phyloP scores from a whole-genome alignment of 2,329 filamentous ascomycete genomes.

The Calonectria fujianensis region DNA sequence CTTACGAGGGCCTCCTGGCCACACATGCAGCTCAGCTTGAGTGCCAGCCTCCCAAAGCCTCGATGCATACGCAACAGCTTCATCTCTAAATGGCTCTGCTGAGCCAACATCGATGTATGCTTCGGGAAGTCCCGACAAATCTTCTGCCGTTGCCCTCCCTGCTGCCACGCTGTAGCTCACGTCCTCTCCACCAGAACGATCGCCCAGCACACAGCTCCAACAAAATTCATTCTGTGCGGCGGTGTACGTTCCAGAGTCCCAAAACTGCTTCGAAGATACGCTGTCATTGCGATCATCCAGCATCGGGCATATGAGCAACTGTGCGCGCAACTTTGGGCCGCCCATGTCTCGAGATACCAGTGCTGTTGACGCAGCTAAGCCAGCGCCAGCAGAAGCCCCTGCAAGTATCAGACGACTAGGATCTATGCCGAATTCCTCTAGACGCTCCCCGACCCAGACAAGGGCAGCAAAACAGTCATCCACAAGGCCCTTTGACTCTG shows the following conservation, averaged over 20 bases:
- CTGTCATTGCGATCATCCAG: slow-evolving; percentile 39
- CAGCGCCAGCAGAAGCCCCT: slow-evolving; percentile 40
- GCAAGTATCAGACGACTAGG: slow-evolving; percentile 29
- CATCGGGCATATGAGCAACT: slow-evolving; percentile 43
- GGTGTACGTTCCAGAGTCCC: slow-evolving; percentile 34
- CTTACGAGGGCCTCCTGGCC: slow-evolving; percentile 42
- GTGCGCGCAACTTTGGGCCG: slow-evolving; percentile 30
- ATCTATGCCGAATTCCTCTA: slow-evolving; percentile 11
- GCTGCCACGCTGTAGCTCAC: slow-evolving; percentile 38
- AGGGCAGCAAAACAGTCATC: slow-evolving; percentile 38
- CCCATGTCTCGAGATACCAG: slow-evolving; percentile 32
- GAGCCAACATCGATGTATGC: slow-evolving; percentile 42
- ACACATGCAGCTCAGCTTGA: slow-evolving; percentile 40
- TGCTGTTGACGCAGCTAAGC: slow-evolving; percentile 28
- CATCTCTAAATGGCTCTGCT: slow-evolving; percentile 42
- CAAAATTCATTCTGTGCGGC: slow-evolving; percentile 20
- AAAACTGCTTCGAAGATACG: slow-evolving; percentile 35
- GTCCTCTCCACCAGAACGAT: background rate
- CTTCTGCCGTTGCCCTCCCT: slow-evolving; percentile 21
- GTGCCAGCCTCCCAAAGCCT: slow-evolving; percentile 41
- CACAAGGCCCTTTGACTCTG: slow-evolving; percentile 24
- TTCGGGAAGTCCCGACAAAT: slow-evolving; percentile 27
- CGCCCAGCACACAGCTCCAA: slow-evolving; percentile 37
- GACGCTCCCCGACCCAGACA: slow-evolving; percentile 24
- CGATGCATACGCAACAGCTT: slow-evolving; percentile 39